A percentile compares a stretch with the other conserved stretches of the same genome.
phyloP scores from a whole-genome alignment of 345 rosid genomes.

The Cardamine occulta region DNA sequence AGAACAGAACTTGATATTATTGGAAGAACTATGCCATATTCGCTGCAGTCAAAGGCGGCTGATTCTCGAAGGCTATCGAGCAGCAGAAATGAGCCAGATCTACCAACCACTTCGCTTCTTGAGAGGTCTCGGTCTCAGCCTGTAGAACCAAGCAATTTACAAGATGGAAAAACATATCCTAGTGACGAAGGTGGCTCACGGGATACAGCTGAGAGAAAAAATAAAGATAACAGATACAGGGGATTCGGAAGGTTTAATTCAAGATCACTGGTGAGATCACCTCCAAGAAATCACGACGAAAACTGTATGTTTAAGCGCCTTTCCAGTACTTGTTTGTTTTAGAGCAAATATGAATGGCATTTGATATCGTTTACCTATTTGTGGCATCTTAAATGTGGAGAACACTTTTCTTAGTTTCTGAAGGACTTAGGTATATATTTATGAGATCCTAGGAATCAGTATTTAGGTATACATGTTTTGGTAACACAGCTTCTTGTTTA shows the following conservation, averaged over 20 bases:
- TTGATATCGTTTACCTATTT: background rate
- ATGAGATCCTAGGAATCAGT: conserved; percentile 22
- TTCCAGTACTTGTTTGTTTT: conserved; percentile 9
- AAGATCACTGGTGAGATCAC: conserved; percentile 55
- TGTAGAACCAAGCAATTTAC: conserved; percentile 46
- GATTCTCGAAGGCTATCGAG: conserved; percentile 61
- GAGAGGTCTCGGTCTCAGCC: conserved; percentile 54
- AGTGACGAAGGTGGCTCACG: conserved; percentile 50
- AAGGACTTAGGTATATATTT: background rate
- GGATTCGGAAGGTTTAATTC: conserved; percentile 53
- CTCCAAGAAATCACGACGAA: conserved; percentile 56
- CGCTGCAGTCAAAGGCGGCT: conserved; percentile 80
- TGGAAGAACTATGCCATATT: conserved; percentile 97
- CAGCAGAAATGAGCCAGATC: conserved; percentile 67
- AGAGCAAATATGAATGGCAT: conserved; percentile 18
- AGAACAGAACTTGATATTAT: conserved; percentile 79
- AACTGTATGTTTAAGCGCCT: conserved; percentile 56
- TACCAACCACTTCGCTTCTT: conserved; percentile 49
- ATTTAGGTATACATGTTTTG: conserved; percentile 22
- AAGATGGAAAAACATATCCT: conserved; percentile 52
- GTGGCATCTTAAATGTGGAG: conserved; percentile 14
- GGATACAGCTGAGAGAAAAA: conserved; percentile 59
- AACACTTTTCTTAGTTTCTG: conserved; percentile 11
- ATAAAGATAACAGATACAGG: conserved; percentile 57
- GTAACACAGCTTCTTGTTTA: conserved; percentile 18